Base-by-base conservation (phyloP, 805 yeast genomes). In the Yamadazyma paraphyllophila region DNA sequence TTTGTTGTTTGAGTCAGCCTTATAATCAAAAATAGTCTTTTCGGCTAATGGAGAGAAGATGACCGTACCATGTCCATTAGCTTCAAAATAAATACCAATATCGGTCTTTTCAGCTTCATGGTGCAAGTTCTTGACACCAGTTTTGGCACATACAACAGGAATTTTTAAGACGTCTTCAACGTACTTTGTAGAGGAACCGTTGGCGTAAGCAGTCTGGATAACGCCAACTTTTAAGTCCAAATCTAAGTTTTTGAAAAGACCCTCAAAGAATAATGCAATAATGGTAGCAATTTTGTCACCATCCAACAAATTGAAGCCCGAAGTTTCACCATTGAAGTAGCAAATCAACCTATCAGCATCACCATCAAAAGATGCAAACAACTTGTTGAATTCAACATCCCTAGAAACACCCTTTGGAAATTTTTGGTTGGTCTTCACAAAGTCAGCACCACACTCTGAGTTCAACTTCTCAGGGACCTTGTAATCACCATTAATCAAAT, bases 51-150 rank as follows among this genome's bases (percentile, higher is more conserved):
- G 74, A 4, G 88, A 81, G 61, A 94, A 94, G 15, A 89, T 73
- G 6, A 92, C 96, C 0, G 99, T 94, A 11, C 99, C 99, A 61
- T 94, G 99, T n/a, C 99, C 99, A 62, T 94, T 94, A 44, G 99
- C 99, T 70, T 94, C 99, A 57, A 94, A 94, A 67, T 94, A 94
- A 12, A 94, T 83, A 20, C 99, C 99, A 50, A 92, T 77, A 58
- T 90, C 98, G 59, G 79, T 94, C 36, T 81, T 76, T 48, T 77
- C 80, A 1, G 96, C 94, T 41, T 90, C 96, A 59, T 92, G 97
- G 62, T 94, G 99, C 52, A 94, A 72, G 67, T 94, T 96, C 66
- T 94, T 94, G 30, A 94, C 99, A 33, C 99, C 99, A 2, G 99
- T 94, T 36, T 96, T 85, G 0, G 98, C 88, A 63, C 92, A 88